Percentiles rank a stretch among this genome's conserved stretches.
phyloP scores from a whole-genome alignment of 2,329 filamentous ascomycete genomes.

The Aureobasidium sp. region DNA sequence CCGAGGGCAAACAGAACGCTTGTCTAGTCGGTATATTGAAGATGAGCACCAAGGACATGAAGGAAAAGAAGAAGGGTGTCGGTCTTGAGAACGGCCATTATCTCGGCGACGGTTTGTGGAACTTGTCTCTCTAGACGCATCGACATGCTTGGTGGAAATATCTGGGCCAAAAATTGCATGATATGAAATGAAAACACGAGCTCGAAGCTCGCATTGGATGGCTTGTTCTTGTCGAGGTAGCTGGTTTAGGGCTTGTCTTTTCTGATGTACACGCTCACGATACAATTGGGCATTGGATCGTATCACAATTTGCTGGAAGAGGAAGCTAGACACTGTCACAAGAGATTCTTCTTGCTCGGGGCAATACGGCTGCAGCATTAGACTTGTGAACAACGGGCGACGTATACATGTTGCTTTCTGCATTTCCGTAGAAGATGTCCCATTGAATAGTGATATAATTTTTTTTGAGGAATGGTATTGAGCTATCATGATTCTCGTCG shows the following conservation, averaged over 20 bases:
- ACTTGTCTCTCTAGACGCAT: slow-evolving; percentile 44
- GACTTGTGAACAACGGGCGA: no score
- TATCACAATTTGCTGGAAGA: no score
- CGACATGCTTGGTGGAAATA: background rate
- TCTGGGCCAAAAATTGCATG: slow-evolving; percentile 10
- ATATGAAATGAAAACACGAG: background rate
- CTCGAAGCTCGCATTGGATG: background rate
- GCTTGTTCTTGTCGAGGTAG: background rate
- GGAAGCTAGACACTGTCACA: no score
- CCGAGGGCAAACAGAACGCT: slow-evolving; percentile 88
- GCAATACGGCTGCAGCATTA: no score
- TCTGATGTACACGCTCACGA: no score
- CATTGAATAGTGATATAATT: no score
- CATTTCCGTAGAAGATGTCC: no score
- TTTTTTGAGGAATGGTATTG: background rate
- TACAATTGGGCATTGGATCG: no score
- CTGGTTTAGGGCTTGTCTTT: no score
- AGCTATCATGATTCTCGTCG: background rate
- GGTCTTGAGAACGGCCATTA: slow-evolving; percentile 93
- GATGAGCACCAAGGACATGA: slow-evolving; percentile 82
- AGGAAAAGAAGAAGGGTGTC: slow-evolving; percentile 87
- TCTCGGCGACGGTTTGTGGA: slow-evolving; percentile 91
- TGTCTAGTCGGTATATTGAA: slow-evolving; percentile 82
- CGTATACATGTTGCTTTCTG: no score
- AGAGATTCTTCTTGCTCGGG: no score